Percentiles rank a stretch among this genome's conserved stretches.
Conservation (phyloP, 2,329 filamentous ascomycete species). For the Rhytidhysteron rufulum region DNA sequence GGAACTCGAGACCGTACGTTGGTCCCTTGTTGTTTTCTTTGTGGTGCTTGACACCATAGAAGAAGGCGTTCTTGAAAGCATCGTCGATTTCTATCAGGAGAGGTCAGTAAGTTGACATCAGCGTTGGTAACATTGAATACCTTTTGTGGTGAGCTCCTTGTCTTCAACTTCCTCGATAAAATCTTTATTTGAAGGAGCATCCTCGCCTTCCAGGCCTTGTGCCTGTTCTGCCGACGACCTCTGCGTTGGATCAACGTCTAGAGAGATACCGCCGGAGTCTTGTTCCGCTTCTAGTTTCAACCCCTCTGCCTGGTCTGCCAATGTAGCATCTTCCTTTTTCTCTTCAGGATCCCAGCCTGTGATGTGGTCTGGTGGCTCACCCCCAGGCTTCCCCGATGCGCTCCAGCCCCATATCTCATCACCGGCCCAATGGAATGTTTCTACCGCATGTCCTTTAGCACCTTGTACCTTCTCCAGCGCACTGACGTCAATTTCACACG, state of each 20-base stretch:
- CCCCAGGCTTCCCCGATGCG: conserved; percentile 50
- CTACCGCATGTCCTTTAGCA: conserved; percentile 61
- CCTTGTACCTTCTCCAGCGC: conserved; percentile 55
- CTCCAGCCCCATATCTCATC: conserved; percentile 68
- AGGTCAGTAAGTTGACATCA: background rate
- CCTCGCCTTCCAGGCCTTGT: conserved; percentile 30
- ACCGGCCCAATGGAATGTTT: conserved; percentile 63
- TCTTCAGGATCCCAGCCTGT: conserved; percentile 47
- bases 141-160: conserved; percentile 55
- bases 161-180: conserved; percentile 40
- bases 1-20: conserved; percentile 57
- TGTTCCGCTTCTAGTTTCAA: conserved; percentile 43
- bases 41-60: conserved; percentile 60
- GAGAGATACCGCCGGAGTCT: conserved; percentile 45
- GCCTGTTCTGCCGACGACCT: conserved; percentile 29
- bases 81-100: conserved; percentile 58
- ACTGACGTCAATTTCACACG: conserved; percentile 62
- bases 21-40: conserved; percentile 53
- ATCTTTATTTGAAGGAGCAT: conserved; percentile 27
- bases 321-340: conserved; percentile 24
- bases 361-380: conserved; percentile 50
- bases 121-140: conserved; percentile 27
- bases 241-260: conserved; percentile 27
- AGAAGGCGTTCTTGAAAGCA: conserved; percentile 60
- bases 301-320: conserved; percentile 39